phyloP scores from a whole-genome alignment of 73 alveolate genomes.

The Tetrahymena malaccensis region DNA sequence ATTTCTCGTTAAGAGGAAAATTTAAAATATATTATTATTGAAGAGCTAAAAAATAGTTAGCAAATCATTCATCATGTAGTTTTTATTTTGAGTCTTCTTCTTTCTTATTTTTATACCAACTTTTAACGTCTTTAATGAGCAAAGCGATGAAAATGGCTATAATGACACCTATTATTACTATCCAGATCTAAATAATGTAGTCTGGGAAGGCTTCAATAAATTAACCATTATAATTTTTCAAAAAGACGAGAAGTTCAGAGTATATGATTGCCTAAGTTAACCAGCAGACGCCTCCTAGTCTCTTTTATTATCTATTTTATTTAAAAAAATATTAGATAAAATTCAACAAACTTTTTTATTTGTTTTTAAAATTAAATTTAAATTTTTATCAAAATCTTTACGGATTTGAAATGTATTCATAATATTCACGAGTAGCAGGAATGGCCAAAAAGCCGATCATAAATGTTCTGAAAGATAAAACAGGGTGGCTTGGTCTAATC shows the following conservation, averaged over 20 bases:
- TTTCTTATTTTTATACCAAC: neutral
- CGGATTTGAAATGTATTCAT: conserved; percentile 21
- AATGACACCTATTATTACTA: neutral
- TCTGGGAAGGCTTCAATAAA: conserved; percentile 29
- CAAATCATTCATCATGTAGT: neutral
- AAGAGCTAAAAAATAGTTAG: neutral
- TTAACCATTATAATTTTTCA: conserved; percentile 18
- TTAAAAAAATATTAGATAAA: neutral
- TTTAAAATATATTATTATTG: neutral
- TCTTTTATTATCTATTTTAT: conserved; percentile 6
- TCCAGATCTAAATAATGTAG: conserved; percentile 3
- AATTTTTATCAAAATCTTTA: neutral
- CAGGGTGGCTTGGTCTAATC: conserved; percentile 12
- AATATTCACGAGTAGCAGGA: conserved; percentile 40
- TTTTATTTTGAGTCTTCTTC: neutral
- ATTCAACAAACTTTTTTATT: neutral
- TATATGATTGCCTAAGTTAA: conserved; percentile 16
- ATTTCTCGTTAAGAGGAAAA: neutral
- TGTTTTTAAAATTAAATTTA: neutral
- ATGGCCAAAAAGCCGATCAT: conserved; percentile 30
- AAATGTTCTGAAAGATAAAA: conserved; percentile 31
- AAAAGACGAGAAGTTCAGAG: conserved; percentile 20
- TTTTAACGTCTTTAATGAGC: neutral
- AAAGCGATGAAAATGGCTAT: neutral
- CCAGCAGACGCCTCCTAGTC: conserved; percentile 40